Base-by-base conservation (phyloP, 1,139 yeast genomes). In the Magnusiomyces ingens region DNA sequence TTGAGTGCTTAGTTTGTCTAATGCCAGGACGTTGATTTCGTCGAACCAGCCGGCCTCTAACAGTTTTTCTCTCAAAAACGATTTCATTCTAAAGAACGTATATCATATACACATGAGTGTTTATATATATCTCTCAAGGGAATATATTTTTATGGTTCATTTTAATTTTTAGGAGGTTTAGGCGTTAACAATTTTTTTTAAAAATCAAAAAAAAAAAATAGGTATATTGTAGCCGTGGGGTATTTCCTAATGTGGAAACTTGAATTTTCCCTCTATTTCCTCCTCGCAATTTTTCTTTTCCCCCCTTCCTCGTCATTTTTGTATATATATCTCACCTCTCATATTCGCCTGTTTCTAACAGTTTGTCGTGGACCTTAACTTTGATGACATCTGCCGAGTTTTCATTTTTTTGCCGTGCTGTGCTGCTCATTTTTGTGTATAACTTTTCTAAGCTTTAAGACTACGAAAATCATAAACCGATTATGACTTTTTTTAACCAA, bases 31-130 rank as follows among this genome's bases (percentile, higher is more conserved):
- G 52, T 80, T 75, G 36, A 90, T 82, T 57, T 84, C 78, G 61
- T 88, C 95, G 60, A 81, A 82, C 97, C 97, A 91, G 6, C 97
- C 97, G 1, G 84, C 76, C 64, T 86, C 86, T 55, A 81, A 76
- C 29, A 91, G 76, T 63, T 80, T 80, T 53, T 83, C 75, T 61
- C 82, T 81, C 55, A 90, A 71, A 52, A 59, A 58, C 13, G 59
- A 54, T 51, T 64, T 61, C 55, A 71, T 58, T 52, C 70, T 67
- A 54, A 43, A 41, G 45, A 35, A 32, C 46, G 43, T 10, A n/a
- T 5, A 26, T 19, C 37, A 11, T 1, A 35, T 29, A 40, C 10
- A 15, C 11, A 32, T 19, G 26, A 19, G 36, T 44, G 29, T 38
- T 29, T 44, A 44, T 8, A 43, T 21, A 15, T 26, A 26, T 26